phyloP scores from a whole-genome alignment of 495 filamentous ascomycete species.

The Bacidia gigantensis region DNA sequence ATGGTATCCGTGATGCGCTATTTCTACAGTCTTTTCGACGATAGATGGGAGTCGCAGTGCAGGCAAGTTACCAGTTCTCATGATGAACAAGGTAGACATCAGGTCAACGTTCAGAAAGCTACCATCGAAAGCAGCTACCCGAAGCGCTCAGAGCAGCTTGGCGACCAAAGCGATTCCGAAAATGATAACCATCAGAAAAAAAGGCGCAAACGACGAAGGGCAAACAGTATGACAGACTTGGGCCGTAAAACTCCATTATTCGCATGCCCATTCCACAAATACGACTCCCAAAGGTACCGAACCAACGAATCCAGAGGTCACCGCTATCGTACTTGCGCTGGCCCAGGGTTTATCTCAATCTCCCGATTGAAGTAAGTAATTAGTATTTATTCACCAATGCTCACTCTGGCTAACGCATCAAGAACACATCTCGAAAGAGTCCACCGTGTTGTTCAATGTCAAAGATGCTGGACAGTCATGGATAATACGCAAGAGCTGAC shows the following conservation, averaged over 20 bases:
- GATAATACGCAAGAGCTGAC: not conserved
- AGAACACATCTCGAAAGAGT: constrained; percentile 5
- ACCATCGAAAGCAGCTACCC: no score
- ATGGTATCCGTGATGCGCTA: not conserved
- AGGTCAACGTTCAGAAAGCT: no score
- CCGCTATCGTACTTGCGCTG: constrained; percentile 1
- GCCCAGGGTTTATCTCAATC: not conserved
- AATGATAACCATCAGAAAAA: not conserved
- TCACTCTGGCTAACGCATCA: not conserved
- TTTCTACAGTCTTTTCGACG: not conserved
- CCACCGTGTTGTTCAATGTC: not conserved
- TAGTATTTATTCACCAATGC: not conserved
- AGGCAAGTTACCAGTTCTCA: no score
- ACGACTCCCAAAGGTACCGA: not conserved
- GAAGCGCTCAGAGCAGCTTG: no score
- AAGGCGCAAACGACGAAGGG: not conserved
- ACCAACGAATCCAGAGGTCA: not conserved
- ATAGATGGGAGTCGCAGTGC: not conserved
- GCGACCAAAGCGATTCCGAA: no score
- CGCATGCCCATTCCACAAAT: constrained; percentile 1
- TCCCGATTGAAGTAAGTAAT: not conserved
- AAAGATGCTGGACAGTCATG: constrained; percentile 1
- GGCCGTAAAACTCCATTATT: not conserved
- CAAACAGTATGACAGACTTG: not conserved
- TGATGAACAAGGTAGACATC: no score